These are phyloP conservation scores for Xylariomycetidae sp. DNA, from an alignment of 2,329 filamentous ascomycete genomes.

Conservation along the genomic window DNA sequence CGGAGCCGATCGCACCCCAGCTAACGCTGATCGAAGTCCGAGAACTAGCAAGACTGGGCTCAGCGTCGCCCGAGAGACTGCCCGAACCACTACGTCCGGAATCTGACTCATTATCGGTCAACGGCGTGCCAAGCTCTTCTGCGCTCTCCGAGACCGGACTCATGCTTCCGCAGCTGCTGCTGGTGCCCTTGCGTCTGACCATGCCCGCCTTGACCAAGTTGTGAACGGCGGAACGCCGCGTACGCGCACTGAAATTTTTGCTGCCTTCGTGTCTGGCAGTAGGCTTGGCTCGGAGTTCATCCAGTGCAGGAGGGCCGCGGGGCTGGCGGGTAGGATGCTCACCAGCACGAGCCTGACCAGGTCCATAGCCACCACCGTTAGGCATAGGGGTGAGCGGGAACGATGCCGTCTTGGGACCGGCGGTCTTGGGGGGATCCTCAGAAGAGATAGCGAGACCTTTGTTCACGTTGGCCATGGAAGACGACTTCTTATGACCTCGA, in stretches of 20 bases:
- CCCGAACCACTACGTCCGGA: slow-evolving; percentile 69
- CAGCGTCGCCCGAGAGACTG: slow-evolving; percentile 71
- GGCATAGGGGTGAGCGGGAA: slow-evolving; percentile 72
- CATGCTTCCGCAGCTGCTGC: slow-evolving; percentile 70
- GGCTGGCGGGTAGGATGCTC: slow-evolving; percentile 94
- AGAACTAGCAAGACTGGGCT: slow-evolving; percentile 66
- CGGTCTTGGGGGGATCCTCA: slow-evolving; percentile 48
- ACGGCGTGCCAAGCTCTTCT: slow-evolving; percentile 61
- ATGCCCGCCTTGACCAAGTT: slow-evolving; percentile 87
- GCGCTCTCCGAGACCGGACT: slow-evolving; percentile 83
- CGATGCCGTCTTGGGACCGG: slow-evolving; percentile 71
- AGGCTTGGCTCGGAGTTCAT: slow-evolving; percentile 85
- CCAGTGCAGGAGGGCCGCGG: slow-evolving; percentile 82
- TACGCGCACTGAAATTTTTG: slow-evolving; percentile 93
- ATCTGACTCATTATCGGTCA: slow-evolving; percentile 71
- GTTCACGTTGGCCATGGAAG: slow-evolving; percentile 65
- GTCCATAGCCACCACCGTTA: slow-evolving; percentile 81
- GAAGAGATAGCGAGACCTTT: slow-evolving; percentile 40
- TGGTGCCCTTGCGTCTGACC: slow-evolving; percentile 74
- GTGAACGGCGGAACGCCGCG: slow-evolving; percentile 85
- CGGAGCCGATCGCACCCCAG: slow-evolving; percentile 79
- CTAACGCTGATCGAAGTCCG: slow-evolving; percentile 69
- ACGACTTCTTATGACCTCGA: slow-evolving; percentile 86
- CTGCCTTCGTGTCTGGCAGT: slow-evolving; percentile 92
- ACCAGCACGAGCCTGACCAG: slow-evolving; percentile 86